A percentile compares a stretch with the other conserved stretches of the same genome.
phyloP scores from a whole-genome alignment of 257 asterid species.

The Solanum megistacrolobum region DNA sequence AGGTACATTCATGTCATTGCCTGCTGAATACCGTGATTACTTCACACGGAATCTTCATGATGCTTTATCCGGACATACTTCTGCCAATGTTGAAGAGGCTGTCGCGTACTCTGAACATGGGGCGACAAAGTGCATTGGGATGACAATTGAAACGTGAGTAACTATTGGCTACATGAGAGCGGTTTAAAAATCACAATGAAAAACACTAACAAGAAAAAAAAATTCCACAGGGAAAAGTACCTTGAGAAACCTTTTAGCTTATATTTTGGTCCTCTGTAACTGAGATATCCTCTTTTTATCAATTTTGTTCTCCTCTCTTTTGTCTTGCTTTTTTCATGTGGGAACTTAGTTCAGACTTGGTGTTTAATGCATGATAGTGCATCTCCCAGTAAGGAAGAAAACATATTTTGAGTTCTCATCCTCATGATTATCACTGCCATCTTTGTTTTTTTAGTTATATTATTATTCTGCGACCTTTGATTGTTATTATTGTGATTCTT shows the following conservation, averaged over 20 bases:
- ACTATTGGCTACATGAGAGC: neutral
- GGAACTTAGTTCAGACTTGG: neutral
- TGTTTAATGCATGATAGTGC: neutral
- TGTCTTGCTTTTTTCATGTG: neutral
- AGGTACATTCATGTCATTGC: slow-evolving; percentile 97
- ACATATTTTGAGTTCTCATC: neutral
- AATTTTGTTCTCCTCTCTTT: neutral
- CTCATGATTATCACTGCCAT: neutral
- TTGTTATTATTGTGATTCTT: neutral
- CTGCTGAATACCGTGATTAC: slow-evolving; percentile 90
- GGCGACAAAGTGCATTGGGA: slow-evolving; percentile 91
- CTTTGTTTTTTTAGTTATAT: neutral
- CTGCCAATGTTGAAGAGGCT: slow-evolving; percentile 95
- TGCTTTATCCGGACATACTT: slow-evolving; percentile 96
- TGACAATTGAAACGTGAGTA: slow-evolving; percentile 97
- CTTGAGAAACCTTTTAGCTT: neutral
- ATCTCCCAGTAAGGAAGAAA: neutral
- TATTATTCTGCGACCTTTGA: neutral
- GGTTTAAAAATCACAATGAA: neutral
- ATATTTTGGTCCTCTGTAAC: neutral
- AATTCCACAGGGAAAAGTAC: neutral
- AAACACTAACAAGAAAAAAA: neutral
- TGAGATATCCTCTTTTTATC: neutral
- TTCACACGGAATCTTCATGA: slow-evolving; percentile 90
- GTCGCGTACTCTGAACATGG: slow-evolving; percentile 94